Base-by-base conservation (phyloP, 1,284 basidiomycete genomes). In the Rhizoctonia solani region DNA sequence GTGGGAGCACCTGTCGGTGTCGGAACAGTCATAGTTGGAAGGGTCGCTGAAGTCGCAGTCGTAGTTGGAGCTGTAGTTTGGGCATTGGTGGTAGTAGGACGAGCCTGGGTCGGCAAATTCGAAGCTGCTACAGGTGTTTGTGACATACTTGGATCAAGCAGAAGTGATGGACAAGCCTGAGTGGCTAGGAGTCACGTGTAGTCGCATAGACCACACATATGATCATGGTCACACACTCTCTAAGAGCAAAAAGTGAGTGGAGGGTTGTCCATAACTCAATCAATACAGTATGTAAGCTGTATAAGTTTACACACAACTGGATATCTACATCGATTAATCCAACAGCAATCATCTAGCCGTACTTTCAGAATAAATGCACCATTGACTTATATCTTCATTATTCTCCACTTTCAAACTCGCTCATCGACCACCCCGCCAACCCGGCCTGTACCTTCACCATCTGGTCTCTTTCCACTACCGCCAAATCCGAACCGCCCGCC, bases 391-490 rank as follows among this genome's bases (percentile, higher is more conserved):
- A 39, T 46, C n/a, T 46, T 46, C 44, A 46, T 21, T 5, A 46
- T 46, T 19, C 11, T 46, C 21, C 44, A 19, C 9, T 21, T 5
- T 46, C 44, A 11, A 6, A 9, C 21, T 16, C 37, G 8, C 37
- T 39, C 37, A 39, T 39, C 37, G 16, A 39, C 44, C 6, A 44
- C 44, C 14, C 52, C 52, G 8, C 29, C 27, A 27, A 21, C 89
- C 88, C 88, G 27, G 87, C 90, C 47, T 88, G 85, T 72, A 85
- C 82, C 73, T 82, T 80, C 68, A 82, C 85, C 72, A 82, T 83
- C 68, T 55, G 82, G 81, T 73, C 81, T 84, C 32, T 83, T 80
- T 4, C 89, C 90, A 49, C 66, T 69, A 74, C 69, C 66, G 19
- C 75, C 75, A 69, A 80, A 80, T 1, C 79, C 79, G 69, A 80